Evolutionary conservation across 768 basidiomycete species (phyloP), one percentile per base, ranked within the genome.

Genomic region (Boletus vinaceobasis): DNA sequence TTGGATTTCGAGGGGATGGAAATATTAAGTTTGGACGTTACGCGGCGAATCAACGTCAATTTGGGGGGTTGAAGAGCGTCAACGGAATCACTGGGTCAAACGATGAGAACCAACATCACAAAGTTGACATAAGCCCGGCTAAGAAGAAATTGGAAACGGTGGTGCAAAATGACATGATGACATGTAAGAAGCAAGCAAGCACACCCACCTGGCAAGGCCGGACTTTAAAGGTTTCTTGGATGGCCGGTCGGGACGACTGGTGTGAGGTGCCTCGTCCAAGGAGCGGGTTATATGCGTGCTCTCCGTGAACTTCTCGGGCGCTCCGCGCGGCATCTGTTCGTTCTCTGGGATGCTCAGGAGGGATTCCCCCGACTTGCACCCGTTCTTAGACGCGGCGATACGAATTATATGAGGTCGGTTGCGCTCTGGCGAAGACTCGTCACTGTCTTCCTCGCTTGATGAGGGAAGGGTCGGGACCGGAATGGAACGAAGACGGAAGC

Each of bases 21-120:
- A 21, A 72, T 66, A 23, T 50, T 48, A 21, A 71, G 52, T 31
- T 58, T 72, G 2, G 71, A 71, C 0, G 71, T 63, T 6, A 71
- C 61, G 15, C 71, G 66, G 14, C 71, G 71, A 49, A 71, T 55
- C 47, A 72, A 55, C 0, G 58, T 61, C 4, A 59, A 35, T 35
- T 65, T 70, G 6, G 43, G 7, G 7, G 52, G 53, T 15, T 44
- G 36, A 1, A 38, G 46, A 11, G 50, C 35, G 27, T 47, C 26
- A n/a, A 43, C 29, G 38, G 49, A 0, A 29, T 43, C 47, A 27
- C 40, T 40, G 46, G 33, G 33, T 33, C 10, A 23, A 32, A 49
- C 2, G 45, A 40, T 60, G 33, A 59, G 58, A 33, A 59, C 17
- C 19, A 5, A 44, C 7, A 19, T 29, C 6, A 3, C 8, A 26